Evolutionary conservation across 768 basidiomycete genomes (phyloP), one percentile per base, ranked within the genome.

Genomic region (Butyriboletus loyo): DNA sequence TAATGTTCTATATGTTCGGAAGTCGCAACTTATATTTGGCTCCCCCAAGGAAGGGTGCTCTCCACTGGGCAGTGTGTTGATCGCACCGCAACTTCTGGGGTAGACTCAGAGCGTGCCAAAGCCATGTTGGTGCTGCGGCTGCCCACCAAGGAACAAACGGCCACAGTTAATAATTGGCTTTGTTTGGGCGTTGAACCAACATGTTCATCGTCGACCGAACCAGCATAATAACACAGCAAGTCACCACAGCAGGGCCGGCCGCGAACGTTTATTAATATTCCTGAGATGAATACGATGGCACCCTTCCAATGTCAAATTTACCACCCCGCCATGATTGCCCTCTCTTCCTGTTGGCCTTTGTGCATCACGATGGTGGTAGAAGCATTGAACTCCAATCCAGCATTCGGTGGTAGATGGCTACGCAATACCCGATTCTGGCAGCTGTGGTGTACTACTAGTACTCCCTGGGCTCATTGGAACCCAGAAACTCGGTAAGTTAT

Each of bases 141-240:
- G 48, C 38, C n/a, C 15, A 53, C 54, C 49, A 49, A 49, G 39
- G 7, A 14, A 7, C 32, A 46, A 32, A 28, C 54, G 46, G 39
- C 28, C 19, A 54, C 54, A 41, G 54, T 43, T 9, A n/a, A 21
- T n/a, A 19, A 11, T 46, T 57, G 50, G 54, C 45, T 30, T 39
- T 27, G 36, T 35, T 49, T 19, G 7, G 28, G n/a, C 34, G 19
- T 17, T 19, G 27, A 27, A 27, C 27, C n/a, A 30, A 14, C 15
- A 21, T 45, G 6, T 19, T n/a, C 36, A 28, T 36, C 21, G 13
- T 14, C 25, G 22, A 27, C 31, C 39, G 24, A 27, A 7, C 38
- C 50, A 44, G 42, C 38, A 25, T 3, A 25, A 9, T 27, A n/a
- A n/a, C n/a, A 61, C 59, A 61, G 62, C 54, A 55, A 45, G 51